These are phyloP conservation scores for Laguncularia racemosa DNA, from an alignment of 345 rosid genomes.

Conservation along the genomic window DNA sequence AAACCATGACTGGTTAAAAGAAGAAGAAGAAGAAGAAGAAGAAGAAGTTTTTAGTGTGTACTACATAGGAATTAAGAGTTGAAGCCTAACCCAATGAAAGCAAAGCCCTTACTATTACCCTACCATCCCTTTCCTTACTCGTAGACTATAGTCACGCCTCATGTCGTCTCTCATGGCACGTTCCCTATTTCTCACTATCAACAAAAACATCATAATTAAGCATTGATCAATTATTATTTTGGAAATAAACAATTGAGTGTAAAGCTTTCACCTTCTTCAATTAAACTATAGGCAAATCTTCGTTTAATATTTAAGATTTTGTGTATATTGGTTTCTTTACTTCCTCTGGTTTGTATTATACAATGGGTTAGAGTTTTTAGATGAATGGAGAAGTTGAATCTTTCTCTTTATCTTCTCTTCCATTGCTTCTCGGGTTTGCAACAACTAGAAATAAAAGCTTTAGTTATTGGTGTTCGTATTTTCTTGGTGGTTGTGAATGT, in stretches of 20 bases:
- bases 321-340: conserved; percentile 90
- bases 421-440: conserved; percentile 40
- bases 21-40: too few species aligned
- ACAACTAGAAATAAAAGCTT: conserved; percentile 13
- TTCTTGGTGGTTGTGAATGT: conserved; percentile 20
- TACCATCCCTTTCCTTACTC: too few species aligned
- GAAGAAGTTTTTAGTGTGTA: too few species aligned
- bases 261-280: conserved; percentile 53
- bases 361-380: conserved; percentile 83
- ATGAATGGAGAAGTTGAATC: conserved; percentile 59
- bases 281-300: conserved; percentile 68
- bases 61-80: too few species aligned
- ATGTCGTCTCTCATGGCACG: too few species aligned
- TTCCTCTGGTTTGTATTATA: conserved; percentile 75
- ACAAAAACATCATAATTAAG: too few species aligned
- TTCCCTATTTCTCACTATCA: too few species aligned
- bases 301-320: conserved; percentile 39
- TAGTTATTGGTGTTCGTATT: conserved; percentile 37
- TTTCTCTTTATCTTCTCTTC: conserved; percentile 48
- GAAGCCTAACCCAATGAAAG: too few species aligned
- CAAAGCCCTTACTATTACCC: too few species aligned
- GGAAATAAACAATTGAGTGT: conserved; percentile 43
- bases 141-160: too few species aligned
- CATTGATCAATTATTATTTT: conserved; percentile 87
- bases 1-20: too few species aligned